A percentile compares a stretch with the other conserved stretches of the same genome.
Conservation (phyloP, 805 yeast species). For the Yamadazyma insecticola region DNA sequence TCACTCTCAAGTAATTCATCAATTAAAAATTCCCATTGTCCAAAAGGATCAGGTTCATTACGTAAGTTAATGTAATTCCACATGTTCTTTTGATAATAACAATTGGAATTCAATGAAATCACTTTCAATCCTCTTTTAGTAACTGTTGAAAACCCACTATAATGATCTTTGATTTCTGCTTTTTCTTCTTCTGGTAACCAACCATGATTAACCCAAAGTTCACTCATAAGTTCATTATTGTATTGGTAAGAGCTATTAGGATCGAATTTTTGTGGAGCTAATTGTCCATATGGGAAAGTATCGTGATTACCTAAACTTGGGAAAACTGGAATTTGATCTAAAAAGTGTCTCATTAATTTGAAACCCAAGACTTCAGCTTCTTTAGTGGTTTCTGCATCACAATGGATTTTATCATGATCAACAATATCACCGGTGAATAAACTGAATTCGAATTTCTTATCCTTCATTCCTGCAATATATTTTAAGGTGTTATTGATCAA, state of each 20-base stretch:
- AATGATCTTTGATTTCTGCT: constrained; percentile 38
- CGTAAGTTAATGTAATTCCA: constrained; percentile 46
- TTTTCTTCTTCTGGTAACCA: constrained; percentile 28
- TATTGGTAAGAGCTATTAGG: constrained; percentile 29
- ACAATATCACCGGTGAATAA: constrained; percentile 73
- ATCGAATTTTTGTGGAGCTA: constrained; percentile 44
- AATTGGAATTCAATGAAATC: constrained; percentile 61
- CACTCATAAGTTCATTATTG: constrained; percentile 34
- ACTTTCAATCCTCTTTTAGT: constrained; percentile 43
- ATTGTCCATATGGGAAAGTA: constrained; percentile 66
- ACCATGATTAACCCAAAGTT: constrained; percentile 32
- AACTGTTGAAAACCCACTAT: constrained; percentile 37
- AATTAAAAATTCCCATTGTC: constrained; percentile 56
- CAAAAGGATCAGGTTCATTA: constrained; percentile 56
- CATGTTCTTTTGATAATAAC: constrained; percentile 59
- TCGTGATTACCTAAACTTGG: constrained; percentile 71
- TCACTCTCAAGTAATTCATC: constrained; percentile 62
- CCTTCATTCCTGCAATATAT: constrained; percentile 11
- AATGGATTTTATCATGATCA: constrained; percentile 56
- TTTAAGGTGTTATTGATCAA: constrained; percentile 55
- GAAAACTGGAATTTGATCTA: constrained; percentile 52
- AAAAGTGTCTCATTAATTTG: constrained; percentile 48
- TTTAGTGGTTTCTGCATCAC: constrained; percentile 58
- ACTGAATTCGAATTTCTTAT: constrained; percentile 50
- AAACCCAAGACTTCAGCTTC: constrained; percentile 71